These are phyloP conservation scores for Rhodotorula sp. DNA, from an alignment of 1,284 basidiomycete genomes.

Conservation along the genomic window DNA sequence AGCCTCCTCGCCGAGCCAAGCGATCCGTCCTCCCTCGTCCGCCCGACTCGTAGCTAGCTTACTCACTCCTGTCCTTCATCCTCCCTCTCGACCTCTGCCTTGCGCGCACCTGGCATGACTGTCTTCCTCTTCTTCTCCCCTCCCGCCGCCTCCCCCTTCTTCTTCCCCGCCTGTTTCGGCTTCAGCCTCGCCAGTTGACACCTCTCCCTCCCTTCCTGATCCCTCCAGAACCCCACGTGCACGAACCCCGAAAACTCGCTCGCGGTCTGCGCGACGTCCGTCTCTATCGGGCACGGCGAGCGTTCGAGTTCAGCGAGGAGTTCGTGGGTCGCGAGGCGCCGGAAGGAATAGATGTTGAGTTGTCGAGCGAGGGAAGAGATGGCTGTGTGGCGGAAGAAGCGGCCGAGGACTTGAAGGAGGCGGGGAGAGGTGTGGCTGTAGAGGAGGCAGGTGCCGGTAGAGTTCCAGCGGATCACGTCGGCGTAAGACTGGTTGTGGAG, in stretches of 20 bases:
- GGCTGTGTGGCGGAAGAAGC: conserved; percentile 27
- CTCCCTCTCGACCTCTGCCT: not conserved
- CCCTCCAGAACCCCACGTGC: conserved; percentile 25
- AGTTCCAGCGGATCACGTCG: conserved; percentile 22
- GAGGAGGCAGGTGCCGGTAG: conserved; percentile 15
- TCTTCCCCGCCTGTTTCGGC: conserved; percentile 14
- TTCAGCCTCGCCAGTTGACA: conserved; percentile 20
- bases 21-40: no score
- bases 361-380: conserved; percentile 10
- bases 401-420: conserved; percentile 16
- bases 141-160: conserved; percentile 16
- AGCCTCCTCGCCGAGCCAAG: no score
- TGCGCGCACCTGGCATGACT: not conserved
- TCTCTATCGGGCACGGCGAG: not conserved
- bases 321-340: not conserved
- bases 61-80: no score
- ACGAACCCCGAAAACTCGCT: conserved; percentile 21
- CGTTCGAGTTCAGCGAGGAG: conserved; percentile 9
- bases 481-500: conserved; percentile 8
- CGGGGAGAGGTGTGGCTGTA: conserved; percentile 20
- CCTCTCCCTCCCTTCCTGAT: not conserved
- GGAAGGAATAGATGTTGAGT: conserved; percentile 23
- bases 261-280: not conserved
- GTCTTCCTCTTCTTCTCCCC: conserved; percentile 9
- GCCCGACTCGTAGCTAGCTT: no score